Evolutionary conservation across 768 basidiomycete species (phyloP).

Genomic region (Boletus reticulatus): DNA sequence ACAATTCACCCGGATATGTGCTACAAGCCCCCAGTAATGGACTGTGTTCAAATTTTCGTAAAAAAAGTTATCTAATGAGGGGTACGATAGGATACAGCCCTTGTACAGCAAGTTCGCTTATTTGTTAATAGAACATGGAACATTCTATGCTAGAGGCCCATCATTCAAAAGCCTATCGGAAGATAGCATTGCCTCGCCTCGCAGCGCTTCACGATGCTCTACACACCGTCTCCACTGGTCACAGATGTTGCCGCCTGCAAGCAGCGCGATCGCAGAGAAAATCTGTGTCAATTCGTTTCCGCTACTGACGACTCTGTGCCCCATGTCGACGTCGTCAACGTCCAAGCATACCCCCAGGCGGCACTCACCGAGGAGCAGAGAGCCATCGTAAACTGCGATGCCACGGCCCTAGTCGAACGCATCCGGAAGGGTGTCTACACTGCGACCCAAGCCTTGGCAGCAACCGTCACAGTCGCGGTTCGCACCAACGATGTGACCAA

Average conservation of each 20-base stretch:
- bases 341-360: conserved; percentile 28
- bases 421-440: conserved; percentile 23
- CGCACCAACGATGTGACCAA: conserved; percentile 39
- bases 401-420: conserved; percentile 24
- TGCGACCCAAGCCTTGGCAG: conserved; percentile 24
- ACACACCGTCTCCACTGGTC: background rate
- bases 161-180: conserved; percentile 4
- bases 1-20: too few species aligned
- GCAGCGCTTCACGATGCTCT: conserved; percentile 7
- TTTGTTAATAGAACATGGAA: background rate
- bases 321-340: conserved; percentile 6
- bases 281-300: conserved; percentile 9
- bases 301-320: conserved; percentile 1
- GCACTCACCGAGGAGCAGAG: conserved; percentile 26
- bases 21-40: too few species aligned
- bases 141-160: background rate
- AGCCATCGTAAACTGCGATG: conserved; percentile 30
- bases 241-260: conserved; percentile 22
- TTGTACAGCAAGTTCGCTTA: conserved; percentile 13
- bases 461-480: conserved; percentile 27
- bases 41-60: too few species aligned
- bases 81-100: conserved; percentile 1
- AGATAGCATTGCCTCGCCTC: background rate
- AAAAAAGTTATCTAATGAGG: too few species aligned
- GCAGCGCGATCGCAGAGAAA: conserved; percentile 20